Base-by-base conservation (phyloP, 352 stramenopile genomes). In the Globisporangium rhizosaccharum region DNA sequence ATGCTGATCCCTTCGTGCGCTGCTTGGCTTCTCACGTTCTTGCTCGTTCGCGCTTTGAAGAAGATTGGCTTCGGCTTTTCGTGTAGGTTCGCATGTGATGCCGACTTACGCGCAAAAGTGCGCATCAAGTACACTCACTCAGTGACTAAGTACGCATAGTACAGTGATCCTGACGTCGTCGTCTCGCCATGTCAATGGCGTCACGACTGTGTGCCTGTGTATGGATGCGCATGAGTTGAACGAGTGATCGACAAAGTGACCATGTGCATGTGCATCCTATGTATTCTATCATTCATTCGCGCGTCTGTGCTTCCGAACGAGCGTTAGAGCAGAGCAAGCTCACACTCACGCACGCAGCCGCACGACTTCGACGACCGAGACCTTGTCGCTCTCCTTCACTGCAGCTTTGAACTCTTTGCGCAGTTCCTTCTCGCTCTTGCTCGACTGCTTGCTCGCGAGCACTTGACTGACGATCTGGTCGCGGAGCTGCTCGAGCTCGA, bases 351-450 rank as follows among this genome's bases (percentile, higher is more conserved):
- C 15, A n/a, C 44, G 44, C 44, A 85, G 61, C 46, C 77, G 75
- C 53, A 86, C 82, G 37, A 87, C 55, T 46, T 88, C 68, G 17
- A 87, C 65, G 30, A 84, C 59, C 2, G 52, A 53, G 51, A 87
- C 72, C 62, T 74, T 75, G 52, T 67, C 63, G 45, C 73, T 67
- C 47, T 50, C 52, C 26, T 69, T 70, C 11, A 85, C 63, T 7
- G 66, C 72, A 15, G 65, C 65, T 50, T 88, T 82, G 50, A 89
- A 81, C 66, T 85, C 72, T 52, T 82, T 85, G 65, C 78, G 82
- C 15, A 87, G 65, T 52, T 88, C 70, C 56, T 89, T 87, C 58
- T 83, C 79, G 52, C 62, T 82, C 65, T 82, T 85, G 26, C 47
- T 61, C 25, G 71, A 77, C 39, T 77, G 56, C 47, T 82, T 58